Percentiles rank a stretch among this genome's conserved stretches.
These are phyloP conservation scores for Geotrichum klebahnii DNA, from an alignment of 1,139 yeast species.

Conservation along the genomic window DNA sequence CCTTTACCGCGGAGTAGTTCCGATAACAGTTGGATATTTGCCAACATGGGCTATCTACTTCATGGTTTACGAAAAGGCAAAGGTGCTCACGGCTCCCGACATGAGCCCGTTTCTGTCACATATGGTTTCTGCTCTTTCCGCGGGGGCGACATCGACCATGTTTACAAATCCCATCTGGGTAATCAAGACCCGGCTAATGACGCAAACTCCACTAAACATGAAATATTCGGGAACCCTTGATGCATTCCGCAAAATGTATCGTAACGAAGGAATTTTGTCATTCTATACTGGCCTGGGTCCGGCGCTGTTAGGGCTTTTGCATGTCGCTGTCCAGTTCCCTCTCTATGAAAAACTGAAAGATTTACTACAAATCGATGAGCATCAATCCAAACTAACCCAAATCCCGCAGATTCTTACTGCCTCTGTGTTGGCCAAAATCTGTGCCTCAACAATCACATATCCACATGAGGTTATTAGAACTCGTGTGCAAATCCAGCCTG, in stretches of 20 bases:
- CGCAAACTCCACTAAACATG: constrained; percentile 47
- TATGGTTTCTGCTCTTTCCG: constrained; percentile 77
- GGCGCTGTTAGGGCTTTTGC: constrained; percentile 81
- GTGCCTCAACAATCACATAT: constrained; percentile 84
- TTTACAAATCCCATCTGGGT: constrained; percentile 97
- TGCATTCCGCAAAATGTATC: constrained; percentile 75
- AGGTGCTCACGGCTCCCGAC: constrained; percentile 36
- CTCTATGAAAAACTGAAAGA: constrained; percentile 79
- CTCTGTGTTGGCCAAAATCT: constrained; percentile 77
- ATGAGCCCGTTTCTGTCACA: constrained; percentile 52
- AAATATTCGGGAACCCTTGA: constrained; percentile 75
- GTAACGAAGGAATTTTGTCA: constrained; percentile 73
- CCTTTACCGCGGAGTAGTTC: constrained; percentile 82
- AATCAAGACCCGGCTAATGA: constrained; percentile 87
- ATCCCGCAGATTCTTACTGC: constrained; percentile 54
- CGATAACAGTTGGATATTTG: constrained; percentile 86
- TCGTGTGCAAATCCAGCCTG: constrained; percentile 63
- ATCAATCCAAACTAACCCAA: constrained; percentile 17
- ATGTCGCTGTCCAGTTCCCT: constrained; percentile 96
- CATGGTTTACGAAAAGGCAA: constrained; percentile 78
- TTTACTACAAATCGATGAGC: constrained; percentile 38
- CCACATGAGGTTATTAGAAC: constrained; percentile 96
- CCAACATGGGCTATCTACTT: constrained; percentile 98
- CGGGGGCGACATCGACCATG: constrained; percentile 82
- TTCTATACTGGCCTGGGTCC: constrained; percentile 90